Evolutionary conservation across 352 stramenopile species (phyloP).

Genomic region (Globisporangium mamillatum): DNA sequence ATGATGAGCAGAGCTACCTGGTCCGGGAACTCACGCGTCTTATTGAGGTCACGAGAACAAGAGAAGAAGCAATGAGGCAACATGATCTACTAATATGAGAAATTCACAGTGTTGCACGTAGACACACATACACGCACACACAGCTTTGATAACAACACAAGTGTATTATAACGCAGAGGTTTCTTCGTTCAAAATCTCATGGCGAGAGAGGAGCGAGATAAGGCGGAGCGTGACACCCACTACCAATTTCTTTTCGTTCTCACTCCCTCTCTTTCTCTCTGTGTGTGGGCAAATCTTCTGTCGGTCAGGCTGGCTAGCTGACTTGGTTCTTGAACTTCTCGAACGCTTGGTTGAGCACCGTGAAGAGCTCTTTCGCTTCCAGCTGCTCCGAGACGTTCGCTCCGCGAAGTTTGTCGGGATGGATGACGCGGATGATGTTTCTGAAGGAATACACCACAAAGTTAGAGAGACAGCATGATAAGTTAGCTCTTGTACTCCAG

Average conservation of each 20-base stretch:
- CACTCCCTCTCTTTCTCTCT: not conserved
- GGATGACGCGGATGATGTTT: slow-evolving; percentile 85
- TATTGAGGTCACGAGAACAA: slow-evolving; percentile 33
- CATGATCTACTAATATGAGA: slow-evolving; percentile 1
- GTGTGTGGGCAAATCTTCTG: not conserved
- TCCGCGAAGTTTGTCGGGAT: slow-evolving; percentile 82
- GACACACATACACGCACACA: not conserved
- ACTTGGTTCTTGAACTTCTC: slow-evolving; percentile 74
- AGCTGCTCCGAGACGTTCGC: slow-evolving; percentile 76
- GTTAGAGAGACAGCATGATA: not conserved
- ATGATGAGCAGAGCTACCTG: slow-evolving; percentile 60
- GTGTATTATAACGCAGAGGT: slow-evolving; percentile 6
- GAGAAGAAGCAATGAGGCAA: slow-evolving; percentile 3
- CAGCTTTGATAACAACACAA: slow-evolving; percentile 1
- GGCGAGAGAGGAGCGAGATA: not conserved
- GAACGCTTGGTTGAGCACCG: slow-evolving; percentile 85
- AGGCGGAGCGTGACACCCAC: not conserved
- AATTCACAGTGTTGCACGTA: not conserved
- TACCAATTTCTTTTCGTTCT: not conserved
- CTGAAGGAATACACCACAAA: slow-evolving; percentile 24
- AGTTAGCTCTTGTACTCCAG: not conserved
- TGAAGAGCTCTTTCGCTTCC: slow-evolving; percentile 86
- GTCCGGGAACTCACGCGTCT: slow-evolving; percentile 64
- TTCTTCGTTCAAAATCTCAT: slow-evolving; percentile 17
- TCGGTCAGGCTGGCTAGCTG: slow-evolving; percentile 8